These are phyloP conservation scores for Neurospora tetraspora DNA, from an alignment of 495 filamentous ascomycete species.

Conservation along the genomic window DNA sequence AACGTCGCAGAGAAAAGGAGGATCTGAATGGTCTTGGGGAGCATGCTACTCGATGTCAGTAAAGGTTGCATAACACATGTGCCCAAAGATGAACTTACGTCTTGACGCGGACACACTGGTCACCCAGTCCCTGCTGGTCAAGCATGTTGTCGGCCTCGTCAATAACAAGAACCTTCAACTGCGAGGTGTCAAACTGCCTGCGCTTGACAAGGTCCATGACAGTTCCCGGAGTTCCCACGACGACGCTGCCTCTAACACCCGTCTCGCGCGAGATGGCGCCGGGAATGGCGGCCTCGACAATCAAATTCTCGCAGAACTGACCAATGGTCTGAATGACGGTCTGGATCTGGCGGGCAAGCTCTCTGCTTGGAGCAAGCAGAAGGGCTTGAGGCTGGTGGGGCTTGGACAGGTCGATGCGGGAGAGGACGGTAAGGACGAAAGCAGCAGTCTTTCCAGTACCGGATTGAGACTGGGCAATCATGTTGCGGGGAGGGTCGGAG, in stretches of 20 bases:
- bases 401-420: slow-evolving; percentile 62
- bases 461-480: slow-evolving; percentile 97
- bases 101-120: slow-evolving; percentile 88
- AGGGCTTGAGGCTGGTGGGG: slow-evolving; percentile 72
- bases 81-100: slow-evolving; percentile 39
- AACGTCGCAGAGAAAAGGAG: slow-evolving; percentile 97
- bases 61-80: not conserved
- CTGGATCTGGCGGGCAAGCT: slow-evolving; percentile 90
- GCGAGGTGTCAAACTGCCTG: slow-evolving; percentile 51
- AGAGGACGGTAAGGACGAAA: slow-evolving; percentile 84
- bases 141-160: slow-evolving; percentile 96
- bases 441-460: slow-evolving; percentile 98
- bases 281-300: slow-evolving; percentile 71
- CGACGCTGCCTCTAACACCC: slow-evolving; percentile 57
- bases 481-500: slow-evolving; percentile 69
- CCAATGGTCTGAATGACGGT: slow-evolving; percentile 74
- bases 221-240: slow-evolving; percentile 92
- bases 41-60: slow-evolving; percentile 40
- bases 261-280: slow-evolving; percentile 52
- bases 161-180: slow-evolving; percentile 70
- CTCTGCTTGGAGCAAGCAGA: slow-evolving; percentile 83
- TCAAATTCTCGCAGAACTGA: slow-evolving; percentile 61
- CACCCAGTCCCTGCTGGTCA: slow-evolving; percentile 86
- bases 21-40: slow-evolving; percentile 65
- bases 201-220: slow-evolving; percentile 75